Conservation (phyloP, 352 stramenopile genomes). For the Stramenopiles sp. region DNA sequence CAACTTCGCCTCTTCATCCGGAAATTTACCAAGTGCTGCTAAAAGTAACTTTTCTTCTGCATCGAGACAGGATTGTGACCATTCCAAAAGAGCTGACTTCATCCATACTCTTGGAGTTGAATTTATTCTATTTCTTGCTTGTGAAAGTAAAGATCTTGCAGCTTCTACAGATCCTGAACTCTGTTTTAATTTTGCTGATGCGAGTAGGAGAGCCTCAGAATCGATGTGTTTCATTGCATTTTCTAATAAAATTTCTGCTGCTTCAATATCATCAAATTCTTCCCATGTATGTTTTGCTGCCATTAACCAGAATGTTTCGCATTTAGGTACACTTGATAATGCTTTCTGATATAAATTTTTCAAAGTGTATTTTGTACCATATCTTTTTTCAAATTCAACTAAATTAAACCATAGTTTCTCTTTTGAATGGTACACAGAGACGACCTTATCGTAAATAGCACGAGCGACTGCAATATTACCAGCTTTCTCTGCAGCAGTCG, state of each 20-base stretch:
- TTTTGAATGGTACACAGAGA: slow-evolving; percentile 22
- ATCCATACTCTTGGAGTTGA: slow-evolving; percentile 72
- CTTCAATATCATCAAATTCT: slow-evolving; percentile 37
- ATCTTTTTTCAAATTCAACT: slow-evolving; percentile 71
- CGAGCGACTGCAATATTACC: slow-evolving; percentile 9
- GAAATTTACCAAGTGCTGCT: neutral
- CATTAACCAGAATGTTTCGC: slow-evolving; percentile 65
- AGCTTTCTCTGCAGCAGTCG: slow-evolving; percentile 14
- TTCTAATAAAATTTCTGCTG: slow-evolving; percentile 57
- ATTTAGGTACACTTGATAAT: slow-evolving; percentile 52
- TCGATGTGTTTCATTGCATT: slow-evolving; percentile 72
- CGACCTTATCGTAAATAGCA: slow-evolving; percentile 6
- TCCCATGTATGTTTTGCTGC: slow-evolving; percentile 77
- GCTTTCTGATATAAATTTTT: slow-evolving; percentile 59
- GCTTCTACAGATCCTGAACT: no score
- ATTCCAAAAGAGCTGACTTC: slow-evolving; percentile 81
- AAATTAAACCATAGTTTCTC: slow-evolving; percentile 75
- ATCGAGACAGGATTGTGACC: slow-evolving; percentile 31
- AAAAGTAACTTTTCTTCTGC: slow-evolving; percentile 30
- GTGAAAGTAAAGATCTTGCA: slow-evolving; percentile 36
- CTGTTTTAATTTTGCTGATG: slow-evolving; percentile 88
- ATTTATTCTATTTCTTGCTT: slow-evolving; percentile 22
- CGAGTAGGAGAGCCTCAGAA: slow-evolving; percentile 42
- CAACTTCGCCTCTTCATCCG: slow-evolving; percentile 59
- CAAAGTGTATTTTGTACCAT: slow-evolving; percentile 35